Evolutionary conservation across 1,284 basidiomycete genomes (phyloP).

Genomic region (Cryptococcus wingfieldii): DNA sequence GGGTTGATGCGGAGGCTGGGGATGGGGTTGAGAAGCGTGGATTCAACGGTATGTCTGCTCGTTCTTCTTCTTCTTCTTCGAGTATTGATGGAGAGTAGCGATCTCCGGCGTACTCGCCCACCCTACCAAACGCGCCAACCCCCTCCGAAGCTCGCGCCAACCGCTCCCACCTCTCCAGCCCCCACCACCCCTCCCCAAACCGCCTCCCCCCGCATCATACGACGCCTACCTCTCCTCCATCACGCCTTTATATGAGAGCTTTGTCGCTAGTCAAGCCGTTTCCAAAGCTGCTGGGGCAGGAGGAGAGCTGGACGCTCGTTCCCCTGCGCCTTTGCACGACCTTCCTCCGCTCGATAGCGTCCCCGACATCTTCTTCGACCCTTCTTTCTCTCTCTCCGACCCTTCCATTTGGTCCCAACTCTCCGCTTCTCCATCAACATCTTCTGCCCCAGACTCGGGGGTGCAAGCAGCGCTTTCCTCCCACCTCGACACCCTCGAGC

Average conservation of each 20-base stretch:
- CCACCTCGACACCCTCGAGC: slow-evolving; percentile 89
- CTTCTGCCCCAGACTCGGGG: slow-evolving; percentile 50
- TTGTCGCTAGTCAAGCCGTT: slow-evolving; percentile 26
- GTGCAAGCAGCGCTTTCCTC: slow-evolving; percentile 89
- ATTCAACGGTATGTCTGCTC: slow-evolving; percentile 33
- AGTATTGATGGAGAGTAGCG: slow-evolving; percentile 43
- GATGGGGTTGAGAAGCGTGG: slow-evolving; percentile 43
- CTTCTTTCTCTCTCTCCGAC: slow-evolving; percentile 76
- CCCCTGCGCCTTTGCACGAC: slow-evolving; percentile 17
- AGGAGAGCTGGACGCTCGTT: not conserved
- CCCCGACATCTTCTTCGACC: slow-evolving; percentile 73
- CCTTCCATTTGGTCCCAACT: slow-evolving; percentile 76
- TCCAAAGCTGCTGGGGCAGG: not conserved
- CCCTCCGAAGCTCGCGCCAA: slow-evolving; percentile 73
- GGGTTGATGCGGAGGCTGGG: slow-evolving; percentile 30
- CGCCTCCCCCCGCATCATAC: slow-evolving; percentile 57
- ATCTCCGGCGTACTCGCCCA: slow-evolving; percentile 77
- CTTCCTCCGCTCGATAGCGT: slow-evolving; percentile 72
- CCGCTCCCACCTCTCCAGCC: slow-evolving; percentile 63
- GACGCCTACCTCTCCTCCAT: slow-evolving; percentile 73
- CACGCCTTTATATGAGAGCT: slow-evolving; percentile 66
- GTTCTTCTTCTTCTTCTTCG: too few relatives aligned
- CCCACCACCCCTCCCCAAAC: slow-evolving; percentile 63
- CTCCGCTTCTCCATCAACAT: slow-evolving; percentile 40
- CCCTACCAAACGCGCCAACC: slow-evolving; percentile 74